Conservation (phyloP, 345 rosid species). For the Citrus medica region DNA sequence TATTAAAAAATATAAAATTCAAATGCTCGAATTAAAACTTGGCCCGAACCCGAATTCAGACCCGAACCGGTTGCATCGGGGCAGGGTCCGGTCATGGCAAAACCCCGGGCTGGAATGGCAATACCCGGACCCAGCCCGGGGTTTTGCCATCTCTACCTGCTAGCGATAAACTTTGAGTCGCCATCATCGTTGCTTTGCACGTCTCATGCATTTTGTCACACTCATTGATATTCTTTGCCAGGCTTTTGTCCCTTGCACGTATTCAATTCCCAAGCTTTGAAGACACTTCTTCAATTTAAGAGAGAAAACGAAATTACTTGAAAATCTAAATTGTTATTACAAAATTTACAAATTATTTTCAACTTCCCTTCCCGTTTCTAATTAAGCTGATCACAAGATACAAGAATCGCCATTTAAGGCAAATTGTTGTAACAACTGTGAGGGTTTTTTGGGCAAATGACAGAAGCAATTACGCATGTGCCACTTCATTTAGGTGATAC, state of each 20-base stretch:
- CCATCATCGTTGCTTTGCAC: not conserved
- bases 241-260: conserved; percentile 2
- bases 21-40: too few relatives aligned
- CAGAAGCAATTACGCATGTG: not conserved
- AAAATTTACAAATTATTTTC: not conserved
- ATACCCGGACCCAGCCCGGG: too few relatives aligned
- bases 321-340: not conserved
- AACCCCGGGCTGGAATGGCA: too few relatives aligned
- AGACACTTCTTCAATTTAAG: not conserved
- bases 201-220: not conserved
- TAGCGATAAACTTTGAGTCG: not conserved
- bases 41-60: too few relatives aligned
- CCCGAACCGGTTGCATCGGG: too few relatives aligned
- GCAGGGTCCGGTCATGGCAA: too few relatives aligned
- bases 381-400: not conserved
- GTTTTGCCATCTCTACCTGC: too few relatives aligned
- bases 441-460: not conserved
- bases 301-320: not conserved
- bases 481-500: not conserved
- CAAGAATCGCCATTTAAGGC: not conserved
- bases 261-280: conserved; percentile 4
- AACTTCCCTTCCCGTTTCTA: not conserved
- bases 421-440: not conserved
- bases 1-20: too few relatives aligned
- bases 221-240: not conserved